A percentile compares a stretch with the other conserved stretches of the same genome.
Conservation (phyloP, 139 green algal genomes). For the Micractinium conductrix region DNA sequence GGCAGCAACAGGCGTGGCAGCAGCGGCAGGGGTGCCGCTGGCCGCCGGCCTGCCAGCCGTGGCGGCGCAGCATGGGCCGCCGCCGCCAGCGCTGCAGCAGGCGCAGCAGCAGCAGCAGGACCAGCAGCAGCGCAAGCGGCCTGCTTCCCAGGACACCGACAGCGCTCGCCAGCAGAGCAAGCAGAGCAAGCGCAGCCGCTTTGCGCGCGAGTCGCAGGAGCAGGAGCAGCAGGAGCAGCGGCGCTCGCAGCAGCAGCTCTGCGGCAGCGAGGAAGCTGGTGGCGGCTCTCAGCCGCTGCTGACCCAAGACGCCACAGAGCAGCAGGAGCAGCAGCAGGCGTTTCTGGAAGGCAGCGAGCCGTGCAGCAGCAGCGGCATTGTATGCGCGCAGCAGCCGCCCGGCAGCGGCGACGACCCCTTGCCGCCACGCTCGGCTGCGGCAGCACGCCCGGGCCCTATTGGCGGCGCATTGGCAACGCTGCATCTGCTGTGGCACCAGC, state of each 20-base stretch:
- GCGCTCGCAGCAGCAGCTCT: not conserved
- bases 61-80: not conserved
- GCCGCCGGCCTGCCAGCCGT: not conserved
- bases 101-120: not conserved
- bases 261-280: not conserved
- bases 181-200: constrained; percentile 11
- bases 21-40: not conserved
- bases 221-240: constrained; percentile 15
- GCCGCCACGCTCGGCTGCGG: not conserved
- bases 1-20: not conserved
- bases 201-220: constrained; percentile 12
- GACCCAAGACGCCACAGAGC: not conserved
- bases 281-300: not conserved
- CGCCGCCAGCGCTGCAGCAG: not conserved
- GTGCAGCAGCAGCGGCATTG: constrained; percentile 24
- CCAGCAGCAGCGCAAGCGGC: constrained; percentile 14
- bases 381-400: constrained; percentile 6
- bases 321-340: not conserved
- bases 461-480: not conserved
- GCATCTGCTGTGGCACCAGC: constrained; percentile 22
- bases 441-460: not conserved
- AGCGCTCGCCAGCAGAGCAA: too few relatives aligned
- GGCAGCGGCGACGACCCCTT: too few relatives aligned
- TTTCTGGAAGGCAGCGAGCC: not conserved
- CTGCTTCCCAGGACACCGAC: not conserved